Conservation (phyloP, 495 filamentous ascomycete genomes). For the Acidomyces sp. region DNA sequence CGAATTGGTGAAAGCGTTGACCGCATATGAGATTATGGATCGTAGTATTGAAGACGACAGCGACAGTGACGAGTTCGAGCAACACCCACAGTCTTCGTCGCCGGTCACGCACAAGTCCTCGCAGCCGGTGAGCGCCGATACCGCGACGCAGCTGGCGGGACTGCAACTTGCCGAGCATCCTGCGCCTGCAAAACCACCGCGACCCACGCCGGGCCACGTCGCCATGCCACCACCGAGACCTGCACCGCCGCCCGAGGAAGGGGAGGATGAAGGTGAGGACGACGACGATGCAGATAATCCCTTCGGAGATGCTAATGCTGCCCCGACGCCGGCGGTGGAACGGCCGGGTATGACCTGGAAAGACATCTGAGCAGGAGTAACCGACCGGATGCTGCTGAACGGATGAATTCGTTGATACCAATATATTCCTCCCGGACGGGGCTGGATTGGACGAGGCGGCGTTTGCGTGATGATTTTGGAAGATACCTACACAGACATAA, state of each 20-base stretch:
- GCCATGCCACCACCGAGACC: constrained; percentile 29
- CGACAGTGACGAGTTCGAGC: constrained; percentile 55
- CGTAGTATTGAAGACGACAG: constrained; percentile 94
- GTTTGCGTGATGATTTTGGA: too few species aligned
- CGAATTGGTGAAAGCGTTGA: constrained; percentile 70
- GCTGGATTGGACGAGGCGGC: too few species aligned
- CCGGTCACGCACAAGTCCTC: constrained; percentile 17
- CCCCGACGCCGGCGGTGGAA: constrained; percentile 47
- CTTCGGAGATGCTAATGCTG: constrained; percentile 64
- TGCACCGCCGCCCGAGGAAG: constrained; percentile 32
- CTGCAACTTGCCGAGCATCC: constrained; percentile 20
- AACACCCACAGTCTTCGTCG: too few species aligned
- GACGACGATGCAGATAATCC: constrained; percentile 59
- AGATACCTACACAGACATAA: too few species aligned
- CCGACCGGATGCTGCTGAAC: too few species aligned
- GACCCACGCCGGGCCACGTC: constrained; percentile 22
- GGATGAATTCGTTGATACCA: too few species aligned
- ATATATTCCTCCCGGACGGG: too few species aligned
- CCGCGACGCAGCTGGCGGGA: constrained; percentile 22
- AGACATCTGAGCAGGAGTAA: constrained; percentile 21
- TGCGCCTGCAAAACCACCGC: constrained; percentile 25
- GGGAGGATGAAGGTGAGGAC: constrained; percentile 25
- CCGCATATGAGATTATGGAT: constrained; percentile 88
- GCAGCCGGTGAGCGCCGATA: not conserved
- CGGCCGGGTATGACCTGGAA: constrained; percentile 43